Percentiles rank a stretch among this genome's conserved stretches.
phyloP scores from a whole-genome alignment of 2,329 filamentous ascomycete species.

The Phialophora tarda region DNA sequence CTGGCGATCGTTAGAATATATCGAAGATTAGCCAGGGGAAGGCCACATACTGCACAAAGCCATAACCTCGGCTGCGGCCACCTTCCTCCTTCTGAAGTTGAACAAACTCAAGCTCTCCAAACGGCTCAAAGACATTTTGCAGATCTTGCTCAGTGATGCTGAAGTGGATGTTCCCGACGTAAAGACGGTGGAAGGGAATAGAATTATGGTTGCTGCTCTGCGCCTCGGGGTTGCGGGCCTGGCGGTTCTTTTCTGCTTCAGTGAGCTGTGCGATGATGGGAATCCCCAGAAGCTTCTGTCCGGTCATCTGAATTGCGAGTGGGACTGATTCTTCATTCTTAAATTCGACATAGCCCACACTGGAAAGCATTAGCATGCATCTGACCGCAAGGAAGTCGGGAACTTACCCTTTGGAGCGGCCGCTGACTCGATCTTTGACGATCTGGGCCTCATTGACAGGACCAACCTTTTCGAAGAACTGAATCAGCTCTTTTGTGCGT shows the following conservation, averaged over 20 bases:
- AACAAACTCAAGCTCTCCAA: conserved; percentile 96
- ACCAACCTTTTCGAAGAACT: conserved; percentile 94
- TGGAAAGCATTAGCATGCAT: conserved; percentile 55
- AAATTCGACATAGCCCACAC: conserved; percentile 99
- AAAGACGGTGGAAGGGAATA: conserved; percentile 95
- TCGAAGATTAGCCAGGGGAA: background rate
- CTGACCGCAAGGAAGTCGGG: conserved; percentile 12
- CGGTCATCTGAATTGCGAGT: conserved; percentile 94
- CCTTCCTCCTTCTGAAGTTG: conserved; percentile 96
- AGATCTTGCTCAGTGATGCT: conserved; percentile 96
- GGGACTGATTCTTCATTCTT: conserved; percentile 92
- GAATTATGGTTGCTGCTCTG: conserved; percentile 74
- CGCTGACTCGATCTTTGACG: conserved; percentile 95
- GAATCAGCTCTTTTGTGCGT: conserved; percentile 87
- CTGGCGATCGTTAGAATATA: conserved; percentile 55
- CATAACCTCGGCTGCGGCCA: conserved; percentile 89
- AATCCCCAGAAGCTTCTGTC: conserved; percentile 97
- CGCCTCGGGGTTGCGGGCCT: conserved; percentile 80
- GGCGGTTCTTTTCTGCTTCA: conserved; percentile 98
- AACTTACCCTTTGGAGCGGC: conserved; percentile 92
- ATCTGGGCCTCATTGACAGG: conserved; percentile 97
- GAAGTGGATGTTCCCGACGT: conserved; percentile 99
- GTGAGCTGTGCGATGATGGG: conserved; percentile 98
- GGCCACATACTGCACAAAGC: conserved; percentile 90
- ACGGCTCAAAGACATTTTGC: conserved; percentile 95